These are phyloP conservation scores for Lactarius evosmus DNA, from an alignment of 768 basidiomycete genomes.

Conservation along the genomic window DNA sequence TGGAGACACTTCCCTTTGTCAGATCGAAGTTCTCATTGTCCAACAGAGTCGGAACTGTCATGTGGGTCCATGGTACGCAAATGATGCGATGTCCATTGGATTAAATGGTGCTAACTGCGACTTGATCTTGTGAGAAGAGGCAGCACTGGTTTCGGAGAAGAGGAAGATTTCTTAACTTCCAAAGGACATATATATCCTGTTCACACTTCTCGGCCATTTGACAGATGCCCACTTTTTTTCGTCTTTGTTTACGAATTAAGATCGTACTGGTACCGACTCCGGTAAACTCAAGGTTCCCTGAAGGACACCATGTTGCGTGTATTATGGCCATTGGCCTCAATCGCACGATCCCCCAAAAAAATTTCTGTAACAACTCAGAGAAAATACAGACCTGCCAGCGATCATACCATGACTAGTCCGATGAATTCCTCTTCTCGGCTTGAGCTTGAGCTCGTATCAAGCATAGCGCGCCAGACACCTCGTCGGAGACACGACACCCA, in stretches of 20 bases:
- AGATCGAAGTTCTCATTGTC: constrained; percentile 82
- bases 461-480: too few species aligned
- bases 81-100: background rate
- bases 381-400: too few species aligned
- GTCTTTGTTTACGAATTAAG: too few species aligned
- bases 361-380: too few species aligned
- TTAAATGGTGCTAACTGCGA: background rate
- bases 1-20: constrained; percentile 78
- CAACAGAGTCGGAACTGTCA: constrained; percentile 87
- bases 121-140: constrained; percentile 58
- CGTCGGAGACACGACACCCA: too few species aligned
- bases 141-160: constrained; percentile 46
- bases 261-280: background rate
- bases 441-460: too few species aligned
- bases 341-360: too few species aligned
- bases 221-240: background rate
- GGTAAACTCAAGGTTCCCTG: background rate
- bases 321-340: background rate
- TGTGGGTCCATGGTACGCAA: constrained; percentile 81
- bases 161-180: background rate
- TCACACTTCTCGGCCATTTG: background rate
- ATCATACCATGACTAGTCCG: too few species aligned
- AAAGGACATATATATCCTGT: background rate
- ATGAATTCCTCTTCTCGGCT: too few species aligned
- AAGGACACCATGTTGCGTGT: background rate